Conservation (phyloP, 345 rosid species). For the Salix suchowensis region DNA sequence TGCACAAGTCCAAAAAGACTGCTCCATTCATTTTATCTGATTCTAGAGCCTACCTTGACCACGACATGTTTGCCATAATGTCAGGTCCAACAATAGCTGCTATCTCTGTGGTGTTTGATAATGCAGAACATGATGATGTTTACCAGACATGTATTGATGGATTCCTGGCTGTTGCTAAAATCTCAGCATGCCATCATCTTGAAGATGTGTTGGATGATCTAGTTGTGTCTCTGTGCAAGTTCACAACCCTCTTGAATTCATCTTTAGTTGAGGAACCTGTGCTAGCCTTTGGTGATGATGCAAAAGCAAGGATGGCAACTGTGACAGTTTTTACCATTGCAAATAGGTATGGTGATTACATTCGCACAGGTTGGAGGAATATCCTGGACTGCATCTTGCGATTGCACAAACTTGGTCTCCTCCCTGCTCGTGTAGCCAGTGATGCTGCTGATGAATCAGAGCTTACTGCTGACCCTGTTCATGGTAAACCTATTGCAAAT, state of each 20-base stretch:
- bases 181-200: constrained; percentile 96
- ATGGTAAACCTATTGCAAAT: constrained; percentile 74
- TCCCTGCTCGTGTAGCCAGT: constrained; percentile 96
- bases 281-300: constrained; percentile 90
- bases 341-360: constrained; percentile 89
- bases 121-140: constrained; percentile 93
- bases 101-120: constrained; percentile 95
- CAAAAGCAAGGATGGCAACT: constrained; percentile 94
- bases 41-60: constrained; percentile 84
- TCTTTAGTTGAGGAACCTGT: constrained; percentile 89
- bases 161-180: constrained; percentile 91
- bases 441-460: constrained; percentile 98
- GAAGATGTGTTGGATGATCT: constrained; percentile 98
- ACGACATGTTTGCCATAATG: constrained; percentile 98
- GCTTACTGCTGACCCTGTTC: constrained; percentile 69
- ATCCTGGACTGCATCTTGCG: constrained; percentile 91
- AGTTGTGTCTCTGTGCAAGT: constrained; percentile 90
- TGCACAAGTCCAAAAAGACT: constrained; percentile 92
- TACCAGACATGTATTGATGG: constrained; percentile 97
- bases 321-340: constrained; percentile 96
- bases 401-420: constrained; percentile 95
- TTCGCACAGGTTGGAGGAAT: constrained; percentile 96
- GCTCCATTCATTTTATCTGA: constrained; percentile 77
- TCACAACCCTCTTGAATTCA: constrained; percentile 88
- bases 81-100: constrained; percentile 99